A percentile compares a stretch with the other conserved stretches of the same genome.
These are phyloP conservation scores for Pleurotus citrinopileatus DNA, from an alignment of 768 basidiomycete genomes.

Conservation along the genomic window DNA sequence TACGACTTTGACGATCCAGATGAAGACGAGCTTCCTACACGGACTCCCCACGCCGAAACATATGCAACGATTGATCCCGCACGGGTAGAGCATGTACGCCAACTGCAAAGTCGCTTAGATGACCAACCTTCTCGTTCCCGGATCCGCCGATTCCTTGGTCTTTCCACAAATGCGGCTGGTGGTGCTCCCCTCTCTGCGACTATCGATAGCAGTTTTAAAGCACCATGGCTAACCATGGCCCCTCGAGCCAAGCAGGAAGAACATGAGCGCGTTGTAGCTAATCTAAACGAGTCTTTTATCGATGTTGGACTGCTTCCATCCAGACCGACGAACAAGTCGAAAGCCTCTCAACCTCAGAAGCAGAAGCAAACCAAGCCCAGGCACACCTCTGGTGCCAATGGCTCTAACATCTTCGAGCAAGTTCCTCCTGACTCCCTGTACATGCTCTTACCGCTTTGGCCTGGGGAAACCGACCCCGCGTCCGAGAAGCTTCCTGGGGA, in stretches of 20 bases:
- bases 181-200: conserved; percentile 12
- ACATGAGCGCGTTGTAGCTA: conserved; percentile 63
- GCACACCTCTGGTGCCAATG: conserved; percentile 17
- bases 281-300: conserved; percentile 72
- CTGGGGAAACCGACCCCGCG: conserved; percentile 61
- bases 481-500: conserved; percentile 17
- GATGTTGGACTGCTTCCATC: conserved; percentile 77
- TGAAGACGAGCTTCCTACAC: conserved; percentile 32
- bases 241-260: conserved; percentile 66
- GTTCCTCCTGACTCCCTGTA: conserved; percentile 70
- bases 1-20: conserved; percentile 23
- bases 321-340: conserved; percentile 29
- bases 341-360: conserved; percentile 20
- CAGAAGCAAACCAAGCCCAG: conserved; percentile 26
- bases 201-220: conserved; percentile 28
- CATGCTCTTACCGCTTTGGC: conserved; percentile 87
- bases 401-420: conserved; percentile 49
- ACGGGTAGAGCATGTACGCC: conserved; percentile 43
- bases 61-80: conserved; percentile 58
- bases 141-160: conserved; percentile 6
- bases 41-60: conserved; percentile 62
- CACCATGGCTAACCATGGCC: conserved; percentile 66
- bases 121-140: conserved; percentile 5
- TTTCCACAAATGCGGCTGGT: neutral
- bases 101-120: conserved; percentile 5